phyloP scores from a whole-genome alignment of 768 basidiomycete genomes.

The Russula abietina region DNA sequence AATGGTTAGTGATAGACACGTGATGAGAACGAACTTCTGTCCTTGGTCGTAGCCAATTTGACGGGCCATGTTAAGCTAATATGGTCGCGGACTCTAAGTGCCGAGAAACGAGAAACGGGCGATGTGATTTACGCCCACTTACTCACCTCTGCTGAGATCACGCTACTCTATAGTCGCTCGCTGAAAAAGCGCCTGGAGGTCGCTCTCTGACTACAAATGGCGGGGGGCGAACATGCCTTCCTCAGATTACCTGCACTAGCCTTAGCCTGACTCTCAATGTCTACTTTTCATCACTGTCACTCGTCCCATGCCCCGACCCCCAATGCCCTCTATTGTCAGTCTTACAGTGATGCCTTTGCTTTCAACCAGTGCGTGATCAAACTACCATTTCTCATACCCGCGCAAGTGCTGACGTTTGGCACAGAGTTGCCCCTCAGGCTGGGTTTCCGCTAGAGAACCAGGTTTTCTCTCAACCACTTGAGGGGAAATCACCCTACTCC shows the following conservation, averaged over 20 bases:
- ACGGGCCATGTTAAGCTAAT: not conserved
- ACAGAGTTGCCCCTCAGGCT: not conserved
- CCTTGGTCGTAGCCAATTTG: not conserved
- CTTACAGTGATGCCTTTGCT: not conserved
- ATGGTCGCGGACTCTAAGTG: not conserved
- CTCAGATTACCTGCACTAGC: not conserved
- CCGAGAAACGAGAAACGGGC: slow-evolving; percentile 5
- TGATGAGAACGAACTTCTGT: slow-evolving; percentile 1
- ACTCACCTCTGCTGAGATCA: not conserved
- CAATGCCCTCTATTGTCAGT: slow-evolving; percentile 3
- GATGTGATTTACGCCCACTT: slow-evolving; percentile 1
- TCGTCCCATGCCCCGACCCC: not conserved
- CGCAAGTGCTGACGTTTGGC: not conserved
- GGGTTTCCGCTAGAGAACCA: not conserved
- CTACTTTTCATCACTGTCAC: not conserved
- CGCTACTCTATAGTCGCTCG: slow-evolving; percentile 1
- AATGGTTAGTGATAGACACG: not conserved
- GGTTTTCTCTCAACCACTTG: not conserved
- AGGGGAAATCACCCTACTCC: not conserved
- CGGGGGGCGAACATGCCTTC: not conserved
- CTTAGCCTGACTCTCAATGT: not conserved
- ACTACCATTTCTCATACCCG: not conserved
- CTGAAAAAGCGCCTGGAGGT: slow-evolving; percentile 4
- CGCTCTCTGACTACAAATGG: slow-evolving; percentile 13
- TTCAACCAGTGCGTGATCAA: slow-evolving; percentile 2